Evolutionary conservation across 768 basidiomycete genomes (phyloP), one percentile per base, ranked within the genome.

Genomic region (Saitozyma sp.): DNA sequence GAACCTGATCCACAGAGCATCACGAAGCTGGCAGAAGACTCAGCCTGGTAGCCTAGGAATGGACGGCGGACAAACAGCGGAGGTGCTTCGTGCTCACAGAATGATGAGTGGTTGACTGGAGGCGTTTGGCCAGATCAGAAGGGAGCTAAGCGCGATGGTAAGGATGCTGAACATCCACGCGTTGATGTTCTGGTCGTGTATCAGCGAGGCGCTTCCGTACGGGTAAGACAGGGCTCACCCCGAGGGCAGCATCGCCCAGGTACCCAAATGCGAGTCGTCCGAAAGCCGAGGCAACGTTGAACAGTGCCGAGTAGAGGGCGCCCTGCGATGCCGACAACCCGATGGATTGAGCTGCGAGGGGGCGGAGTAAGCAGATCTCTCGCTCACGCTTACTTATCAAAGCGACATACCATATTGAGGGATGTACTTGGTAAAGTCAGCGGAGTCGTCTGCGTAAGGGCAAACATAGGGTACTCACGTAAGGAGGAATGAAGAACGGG

Each of bases 401-500:
- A 50, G 9, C 10, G 3, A 45, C 58, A 8, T 14, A 59, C 58
- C 13, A 17, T 51, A 59, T 52, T 59, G 58, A 11, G 49, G 37
- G 39, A 59, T 59, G 37, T 59, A 59, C 58, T 59, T 29, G 29
- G 29, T 29, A 29, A 29, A 29, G 29, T 29, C 5, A 29, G 29
- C 29, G 2, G 29, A 29, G 29, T 29, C 29, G 29, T 29, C 29
- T 5, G 5, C 29, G 29, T 5, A 5, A 29, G 29, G 29, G 29
- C 5, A 29, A 29, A 5, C 29, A 29, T 0, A 43, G 37, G 29
- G 17, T 9, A 56, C 66, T 64, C n/a, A 68, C 66, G 45, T 61
- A 68, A 19, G 66, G 63, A 14, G 66, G 66, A 51, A 68, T 68
- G 50, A 68, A 58, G 60, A 68, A 68, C 11, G 66, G 66, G 54